These are phyloP conservation scores for Fraxinus xanthoxyloides DNA, from an alignment of 305 asterid genomes.

Conservation along the genomic window DNA sequence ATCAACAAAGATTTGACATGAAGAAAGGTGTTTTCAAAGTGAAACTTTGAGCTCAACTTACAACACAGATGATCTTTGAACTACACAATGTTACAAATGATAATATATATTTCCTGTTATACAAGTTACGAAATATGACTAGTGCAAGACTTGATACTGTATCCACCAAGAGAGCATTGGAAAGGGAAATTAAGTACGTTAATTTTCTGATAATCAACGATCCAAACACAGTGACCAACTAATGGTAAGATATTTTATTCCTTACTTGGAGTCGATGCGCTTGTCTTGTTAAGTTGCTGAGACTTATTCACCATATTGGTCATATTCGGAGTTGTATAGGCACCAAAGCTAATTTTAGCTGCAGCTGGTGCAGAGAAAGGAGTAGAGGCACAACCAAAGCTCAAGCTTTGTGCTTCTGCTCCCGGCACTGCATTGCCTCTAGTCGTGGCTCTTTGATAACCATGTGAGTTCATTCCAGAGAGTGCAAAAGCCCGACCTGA, in stretches of 20 bases:
- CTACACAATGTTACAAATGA: neutral
- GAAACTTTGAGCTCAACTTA: neutral
- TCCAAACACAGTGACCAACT: neutral
- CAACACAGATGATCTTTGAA: neutral
- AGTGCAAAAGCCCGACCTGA: slow-evolving; percentile 45
- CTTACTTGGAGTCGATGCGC: neutral
- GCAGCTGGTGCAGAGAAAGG: neutral
- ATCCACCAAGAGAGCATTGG: neutral
- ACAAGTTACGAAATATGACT: neutral
- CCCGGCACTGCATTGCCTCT: slow-evolving; percentile 24
- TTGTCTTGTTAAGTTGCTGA: slow-evolving; percentile 21
- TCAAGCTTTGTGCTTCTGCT: neutral
- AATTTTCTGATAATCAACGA: neutral
- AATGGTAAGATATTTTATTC: neutral
- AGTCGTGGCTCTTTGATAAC: slow-evolving; percentile 39
- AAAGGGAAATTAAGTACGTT: neutral
- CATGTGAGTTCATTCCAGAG: slow-evolving; percentile 43
- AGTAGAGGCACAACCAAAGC: neutral
- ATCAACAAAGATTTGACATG: neutral
- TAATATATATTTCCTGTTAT: neutral
- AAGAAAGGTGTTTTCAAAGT: neutral
- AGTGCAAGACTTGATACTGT: neutral
- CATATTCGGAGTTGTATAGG: slow-evolving; percentile 38
- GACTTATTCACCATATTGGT: slow-evolving; percentile 39
- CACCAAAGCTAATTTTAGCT: slow-evolving; percentile 1